These are phyloP conservation scores for Pichia sp. DNA, from an alignment of 1,139 yeast genomes.

Conservation along the genomic window DNA sequence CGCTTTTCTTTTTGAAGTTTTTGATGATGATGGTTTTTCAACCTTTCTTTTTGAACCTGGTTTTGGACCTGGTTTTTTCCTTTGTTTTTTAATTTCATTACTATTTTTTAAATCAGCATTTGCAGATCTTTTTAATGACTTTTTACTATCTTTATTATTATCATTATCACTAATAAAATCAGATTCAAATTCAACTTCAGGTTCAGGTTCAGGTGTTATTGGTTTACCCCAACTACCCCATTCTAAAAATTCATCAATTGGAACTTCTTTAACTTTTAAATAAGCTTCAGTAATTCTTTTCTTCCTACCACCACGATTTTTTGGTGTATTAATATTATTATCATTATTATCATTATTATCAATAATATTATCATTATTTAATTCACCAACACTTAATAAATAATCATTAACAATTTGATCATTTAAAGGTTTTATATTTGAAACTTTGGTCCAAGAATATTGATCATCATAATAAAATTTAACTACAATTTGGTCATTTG, in stretches of 20 bases:
- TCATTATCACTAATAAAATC: too few relatives aligned
- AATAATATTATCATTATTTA: too few relatives aligned
- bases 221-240: slow-evolving; percentile 30
- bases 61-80: slow-evolving; percentile 3
- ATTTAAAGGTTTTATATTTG: slow-evolving; percentile 37
- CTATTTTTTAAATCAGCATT: background rate
- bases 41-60: too few relatives aligned
- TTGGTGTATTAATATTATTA: too few relatives aligned
- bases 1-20: background rate
- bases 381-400: slow-evolving; percentile 26
- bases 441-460: slow-evolving; percentile 51
- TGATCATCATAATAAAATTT: slow-evolving; percentile 63
- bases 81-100: slow-evolving; percentile 7
- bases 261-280: slow-evolving; percentile 25
- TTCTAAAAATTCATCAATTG: slow-evolving; percentile 21
- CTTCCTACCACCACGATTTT: slow-evolving; percentile 14
- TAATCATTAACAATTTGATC: slow-evolving; percentile 21
- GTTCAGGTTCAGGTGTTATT: slow-evolving; percentile 13
- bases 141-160: too few relatives aligned
- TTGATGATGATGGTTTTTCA: too few relatives aligned
- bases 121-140: background rate
- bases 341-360: too few relatives aligned
- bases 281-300: slow-evolving; percentile 26
- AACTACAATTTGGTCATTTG: slow-evolving; percentile 40
- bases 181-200: slow-evolving; percentile 9